phyloP scores from a whole-genome alignment of 164 flowering plant species.

The Houttuynia cordata region DNA sequence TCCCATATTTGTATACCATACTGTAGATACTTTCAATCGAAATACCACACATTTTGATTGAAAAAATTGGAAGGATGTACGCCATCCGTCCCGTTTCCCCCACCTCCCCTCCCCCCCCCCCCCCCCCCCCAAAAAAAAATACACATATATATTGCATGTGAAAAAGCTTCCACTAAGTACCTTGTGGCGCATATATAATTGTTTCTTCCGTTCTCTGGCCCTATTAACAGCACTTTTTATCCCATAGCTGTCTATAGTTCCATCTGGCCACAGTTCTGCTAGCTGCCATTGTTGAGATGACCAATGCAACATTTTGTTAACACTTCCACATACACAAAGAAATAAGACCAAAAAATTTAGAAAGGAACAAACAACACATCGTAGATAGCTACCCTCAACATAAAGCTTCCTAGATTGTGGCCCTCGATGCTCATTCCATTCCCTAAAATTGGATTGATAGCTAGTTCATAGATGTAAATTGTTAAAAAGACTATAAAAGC shows the following conservation, averaged over 20 bases:
- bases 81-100: no score
- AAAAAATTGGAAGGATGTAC: no score
- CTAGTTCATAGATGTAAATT: background rate
- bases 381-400: conserved; percentile 52
- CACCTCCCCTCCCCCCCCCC: no score
- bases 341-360: background rate
- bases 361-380: background rate
- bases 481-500: background rate
- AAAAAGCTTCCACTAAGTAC: conserved; percentile 14
- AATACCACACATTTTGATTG: no score
- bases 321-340: background rate
- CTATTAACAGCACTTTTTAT: conserved; percentile 73
- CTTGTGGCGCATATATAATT: conserved; percentile 27
- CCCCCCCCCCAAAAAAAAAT: no score
- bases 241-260: conserved; percentile 80
- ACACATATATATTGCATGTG: background rate
- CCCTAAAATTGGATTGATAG: conserved; percentile 32
- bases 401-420: conserved; percentile 81
- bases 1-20: no score
- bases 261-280: conserved; percentile 85
- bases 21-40: no score
- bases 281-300: conserved; percentile 34
- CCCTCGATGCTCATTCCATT: conserved; percentile 79
- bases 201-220: conserved; percentile 66
- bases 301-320: background rate